Evolutionary conservation across 2,329 filamentous ascomycete species (phyloP).

Genomic region (Botrytis fragariae): DNA sequence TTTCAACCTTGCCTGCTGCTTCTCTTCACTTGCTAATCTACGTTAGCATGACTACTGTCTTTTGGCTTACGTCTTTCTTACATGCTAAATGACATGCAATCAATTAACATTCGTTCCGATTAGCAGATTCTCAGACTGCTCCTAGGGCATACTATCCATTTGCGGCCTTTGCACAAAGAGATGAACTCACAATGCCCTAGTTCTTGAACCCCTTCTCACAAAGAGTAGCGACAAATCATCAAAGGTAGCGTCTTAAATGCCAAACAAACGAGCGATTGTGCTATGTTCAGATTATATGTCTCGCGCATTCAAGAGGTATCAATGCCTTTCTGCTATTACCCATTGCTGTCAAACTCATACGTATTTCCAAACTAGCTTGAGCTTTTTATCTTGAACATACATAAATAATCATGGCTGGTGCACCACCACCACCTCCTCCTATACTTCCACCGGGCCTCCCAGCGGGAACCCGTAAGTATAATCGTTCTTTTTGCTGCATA

Average conservation of each 20-base stretch:
- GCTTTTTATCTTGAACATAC: neutral
- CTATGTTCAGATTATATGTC: too few relatives aligned
- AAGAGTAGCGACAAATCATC: neutral
- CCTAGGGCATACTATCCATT: neutral
- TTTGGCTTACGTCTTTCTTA: neutral
- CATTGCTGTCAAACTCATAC: neutral
- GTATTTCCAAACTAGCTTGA: neutral
- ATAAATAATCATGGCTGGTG: neutral
- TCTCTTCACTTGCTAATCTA: neutral
- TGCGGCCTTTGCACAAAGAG: neutral
- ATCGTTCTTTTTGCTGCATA: neutral
- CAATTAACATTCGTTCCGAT: neutral
- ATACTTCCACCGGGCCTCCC: neutral
- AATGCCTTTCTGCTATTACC: neutral
- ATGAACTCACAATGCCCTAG: neutral
- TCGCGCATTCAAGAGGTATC: neutral
- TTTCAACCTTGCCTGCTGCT: neutral
- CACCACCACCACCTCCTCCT: neutral
- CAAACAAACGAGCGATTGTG: neutral
- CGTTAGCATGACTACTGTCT: neutral
- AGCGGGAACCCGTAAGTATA: neutral
- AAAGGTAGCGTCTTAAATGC: neutral
- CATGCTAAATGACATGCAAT: neutral
- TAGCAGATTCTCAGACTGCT: neutral
- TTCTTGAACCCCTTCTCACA: neutral